Base-by-base conservation (phyloP, 768 basidiomycete species). In the Tylopilus rubrobrunneus region DNA sequence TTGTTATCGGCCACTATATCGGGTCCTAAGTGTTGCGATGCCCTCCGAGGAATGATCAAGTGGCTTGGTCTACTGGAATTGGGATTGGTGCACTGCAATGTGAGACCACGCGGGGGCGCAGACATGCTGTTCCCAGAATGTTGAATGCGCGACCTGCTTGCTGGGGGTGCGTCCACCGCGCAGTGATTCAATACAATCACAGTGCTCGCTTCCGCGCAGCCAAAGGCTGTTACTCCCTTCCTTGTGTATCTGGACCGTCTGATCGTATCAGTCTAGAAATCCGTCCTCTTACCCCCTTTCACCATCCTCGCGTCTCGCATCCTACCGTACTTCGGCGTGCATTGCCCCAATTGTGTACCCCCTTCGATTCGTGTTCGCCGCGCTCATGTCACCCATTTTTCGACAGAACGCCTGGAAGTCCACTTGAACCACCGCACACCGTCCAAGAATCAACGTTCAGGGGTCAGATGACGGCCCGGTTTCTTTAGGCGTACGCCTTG, bases 1-100 rank as follows among this genome's bases (percentile, higher is more conserved):
- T 71, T 68, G 45, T 72, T 86, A 45, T 69, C 65, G 34, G 56
- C 86, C 28, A 73, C 71, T 49, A 78, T 77, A 42, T 83, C 81
- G 11, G 83, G 80, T 0, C 74, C 76, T 45, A 33, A 44, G 33
- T 36, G 53, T 44, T 51, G 45, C 53, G 53, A 46, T 56, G 46
- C 50, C 50, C 44, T 57, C 56, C 43, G 60, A 65, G 48, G 69
- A 62, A 47, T 60, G 58, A 17, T 67, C 74, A 4, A 63, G 78
- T 25, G 39, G 62, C 4, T 75, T 81, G 23, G 74, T 70, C 5
- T 31, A 60, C 33, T 23, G 25, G 27, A 34, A 34, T 75, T 81
- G 31, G 67, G 62, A 23, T 60, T 71, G 3, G 57, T 83, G 15
- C 69, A 63, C 6, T 84, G 10, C 80, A 77, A 7, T 82, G 79